These are phyloP conservation scores for Vitis rotundifolia DNA, from an alignment of 164 flowering plant species.

Conservation along the genomic window DNA sequence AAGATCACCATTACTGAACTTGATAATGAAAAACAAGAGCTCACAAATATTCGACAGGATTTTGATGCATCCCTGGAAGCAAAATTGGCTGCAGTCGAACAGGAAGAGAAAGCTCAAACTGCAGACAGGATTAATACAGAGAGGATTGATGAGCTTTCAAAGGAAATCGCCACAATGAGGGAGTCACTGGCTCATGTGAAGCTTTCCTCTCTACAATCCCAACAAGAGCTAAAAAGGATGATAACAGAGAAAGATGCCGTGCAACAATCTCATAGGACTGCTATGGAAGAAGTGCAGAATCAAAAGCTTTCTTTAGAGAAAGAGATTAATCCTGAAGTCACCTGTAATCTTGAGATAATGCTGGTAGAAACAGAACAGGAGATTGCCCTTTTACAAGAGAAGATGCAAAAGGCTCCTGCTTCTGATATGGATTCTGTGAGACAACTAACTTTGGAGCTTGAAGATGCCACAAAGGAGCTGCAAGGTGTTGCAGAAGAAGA, in stretches of 20 bases:
- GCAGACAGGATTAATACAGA: slow-evolving; percentile 31
- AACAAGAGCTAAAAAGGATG: slow-evolving; percentile 30
- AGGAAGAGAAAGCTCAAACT: slow-evolving; percentile 48
- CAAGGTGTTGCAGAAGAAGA: slow-evolving; percentile 40
- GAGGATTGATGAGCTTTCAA: slow-evolving; percentile 35
- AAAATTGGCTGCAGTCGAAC: slow-evolving; percentile 43
- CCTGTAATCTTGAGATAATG: slow-evolving; percentile 23
- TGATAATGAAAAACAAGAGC: slow-evolving; percentile 46
- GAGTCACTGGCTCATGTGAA: slow-evolving; percentile 32
- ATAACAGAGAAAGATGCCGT: slow-evolving; percentile 28
- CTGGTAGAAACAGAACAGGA: slow-evolving; percentile 41
- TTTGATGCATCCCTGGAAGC: slow-evolving; percentile 52
- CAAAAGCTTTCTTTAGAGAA: slow-evolving; percentile 27
- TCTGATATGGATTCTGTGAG: slow-evolving; percentile 32
- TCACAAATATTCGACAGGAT: slow-evolving; percentile 47
- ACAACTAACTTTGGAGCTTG: slow-evolving; percentile 30
- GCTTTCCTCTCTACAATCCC: slow-evolving; percentile 23
- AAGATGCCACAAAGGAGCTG: slow-evolving; percentile 38
- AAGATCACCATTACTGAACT: slow-evolving; percentile 29
- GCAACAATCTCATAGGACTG: slow-evolving; percentile 13
- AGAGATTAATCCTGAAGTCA: slow-evolving; percentile 30
- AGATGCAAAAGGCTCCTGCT: slow-evolving; percentile 31
- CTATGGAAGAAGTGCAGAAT: slow-evolving; percentile 31
- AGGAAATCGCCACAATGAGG: slow-evolving; percentile 35
- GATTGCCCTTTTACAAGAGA: slow-evolving; percentile 37